Evolutionary conservation across 108 stramenopile species (phyloP).

Genomic region (Craspedostauros australis): DNA sequence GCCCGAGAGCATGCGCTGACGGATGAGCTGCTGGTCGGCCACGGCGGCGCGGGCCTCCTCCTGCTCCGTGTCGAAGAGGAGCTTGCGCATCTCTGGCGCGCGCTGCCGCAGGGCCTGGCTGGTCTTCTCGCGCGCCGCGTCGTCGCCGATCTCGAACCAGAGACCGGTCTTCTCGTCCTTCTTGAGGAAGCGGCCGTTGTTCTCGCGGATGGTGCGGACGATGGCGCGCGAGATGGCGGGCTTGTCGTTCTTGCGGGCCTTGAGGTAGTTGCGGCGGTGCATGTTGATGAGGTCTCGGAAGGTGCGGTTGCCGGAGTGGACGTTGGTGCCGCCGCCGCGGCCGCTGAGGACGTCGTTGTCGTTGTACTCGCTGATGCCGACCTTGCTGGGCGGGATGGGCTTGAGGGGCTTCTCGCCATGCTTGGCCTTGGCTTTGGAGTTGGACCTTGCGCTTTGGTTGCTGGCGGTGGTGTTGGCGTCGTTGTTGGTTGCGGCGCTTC

Average conservation of each 20-base stretch:
- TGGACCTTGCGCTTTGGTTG: no score
- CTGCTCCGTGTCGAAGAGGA: slow-evolving; percentile 52
- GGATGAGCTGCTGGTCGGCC: slow-evolving; percentile 30
- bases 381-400: slow-evolving; percentile 32
- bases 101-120: slow-evolving; percentile 67
- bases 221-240: slow-evolving; percentile 58
- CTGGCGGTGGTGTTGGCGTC: no score
- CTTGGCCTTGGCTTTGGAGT: no score
- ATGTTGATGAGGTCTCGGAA: slow-evolving; percentile 40
- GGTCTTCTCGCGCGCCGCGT: slow-evolving; percentile 66
- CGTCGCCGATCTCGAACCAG: slow-evolving; percentile 64
- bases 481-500: no score
- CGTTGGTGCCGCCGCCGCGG: slow-evolving; percentile 57
- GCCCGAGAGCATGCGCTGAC: slow-evolving; percentile 22
- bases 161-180: slow-evolving; percentile 49
- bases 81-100: slow-evolving; percentile 72
- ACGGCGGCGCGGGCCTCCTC: slow-evolving; percentile 18
- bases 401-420: no score
- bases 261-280: slow-evolving; percentile 25
- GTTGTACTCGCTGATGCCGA: slow-evolving; percentile 43
- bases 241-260: slow-evolving; percentile 47
- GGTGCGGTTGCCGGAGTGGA: slow-evolving; percentile 45
- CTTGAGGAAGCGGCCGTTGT: slow-evolving; percentile 64
- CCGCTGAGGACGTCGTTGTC: slow-evolving; percentile 68
- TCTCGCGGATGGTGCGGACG: slow-evolving; percentile 56